Conservation (phyloP, 306 rosid species). For the Acacia acuminata region DNA sequence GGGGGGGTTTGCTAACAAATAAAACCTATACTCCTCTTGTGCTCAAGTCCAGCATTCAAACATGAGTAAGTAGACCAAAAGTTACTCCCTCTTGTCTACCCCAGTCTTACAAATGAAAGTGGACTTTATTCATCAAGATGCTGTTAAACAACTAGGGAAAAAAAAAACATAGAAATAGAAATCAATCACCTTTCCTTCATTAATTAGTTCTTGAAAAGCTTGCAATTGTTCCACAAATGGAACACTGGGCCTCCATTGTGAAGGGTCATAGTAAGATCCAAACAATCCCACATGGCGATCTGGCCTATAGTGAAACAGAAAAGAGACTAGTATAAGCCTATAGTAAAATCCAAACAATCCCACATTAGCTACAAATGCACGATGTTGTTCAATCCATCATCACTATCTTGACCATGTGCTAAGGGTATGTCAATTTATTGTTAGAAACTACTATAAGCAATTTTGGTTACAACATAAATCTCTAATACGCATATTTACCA, state of each 20-base stretch:
- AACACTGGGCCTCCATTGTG: constrained; percentile 90
- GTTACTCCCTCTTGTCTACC: not conserved
- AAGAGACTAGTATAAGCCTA: not conserved
- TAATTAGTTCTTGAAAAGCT: constrained; percentile 85
- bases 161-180: not conserved
- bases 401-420: not conserved
- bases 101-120: constrained; percentile 4
- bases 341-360: too few species aligned
- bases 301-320: constrained; percentile 63
- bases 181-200: constrained; percentile 83
- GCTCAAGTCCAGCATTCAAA: not conserved
- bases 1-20: too few species aligned
- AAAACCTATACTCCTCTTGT: too few species aligned
- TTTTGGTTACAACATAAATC: constrained; percentile 1
- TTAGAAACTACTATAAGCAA: not conserved
- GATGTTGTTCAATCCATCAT: too few species aligned
- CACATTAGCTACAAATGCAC: not conserved
- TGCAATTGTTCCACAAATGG: constrained; percentile 87
- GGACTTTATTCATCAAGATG: constrained; percentile 9
- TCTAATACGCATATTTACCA: not conserved
- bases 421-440: not conserved
- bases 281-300: constrained; percentile 81
- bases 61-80: not conserved
- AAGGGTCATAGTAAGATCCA: constrained; percentile 65
- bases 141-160: constrained; percentile 15